Conservation (phyloP, 345 rosid genomes). For the Mallotus nudiflorus region DNA sequence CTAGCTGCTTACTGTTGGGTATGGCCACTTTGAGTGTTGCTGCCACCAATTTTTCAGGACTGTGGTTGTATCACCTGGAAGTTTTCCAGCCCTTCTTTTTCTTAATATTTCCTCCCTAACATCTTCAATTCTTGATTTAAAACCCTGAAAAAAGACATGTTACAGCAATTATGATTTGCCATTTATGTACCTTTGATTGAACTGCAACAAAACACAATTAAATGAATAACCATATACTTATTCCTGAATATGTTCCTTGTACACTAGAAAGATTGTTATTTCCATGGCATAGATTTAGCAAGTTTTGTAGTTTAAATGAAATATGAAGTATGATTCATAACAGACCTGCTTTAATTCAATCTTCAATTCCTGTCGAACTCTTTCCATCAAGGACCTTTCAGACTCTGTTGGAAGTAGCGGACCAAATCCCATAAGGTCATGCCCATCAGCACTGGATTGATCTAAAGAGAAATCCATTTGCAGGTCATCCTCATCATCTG, state of each 20-base stretch:
- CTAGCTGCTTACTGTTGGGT: conserved; percentile 74
- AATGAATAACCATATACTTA: too few relatives aligned
- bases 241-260: too few relatives aligned
- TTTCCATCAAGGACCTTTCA: conserved; percentile 97
- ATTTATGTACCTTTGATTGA: too few relatives aligned
- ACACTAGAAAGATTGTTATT: too few relatives aligned
- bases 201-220: too few relatives aligned
- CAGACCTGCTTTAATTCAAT: conserved; percentile 89
- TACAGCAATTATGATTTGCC: too few relatives aligned
- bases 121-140: conserved; percentile 91
- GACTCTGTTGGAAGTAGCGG: conserved; percentile 94
- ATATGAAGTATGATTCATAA: background rate
- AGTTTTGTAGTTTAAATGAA: too few relatives aligned
- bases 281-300: too few relatives aligned
- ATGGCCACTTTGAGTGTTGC: conserved; percentile 98
- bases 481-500: conserved; percentile 93
- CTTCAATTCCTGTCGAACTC: conserved; percentile 95
- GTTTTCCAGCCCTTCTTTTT: conserved; percentile 93
- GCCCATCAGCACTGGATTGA: conserved; percentile 56
- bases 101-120: conserved; percentile 96
- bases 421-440: conserved; percentile 88
- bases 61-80: conserved; percentile 95
- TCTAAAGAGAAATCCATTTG: conserved; percentile 80
- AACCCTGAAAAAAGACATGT: conserved; percentile 53
- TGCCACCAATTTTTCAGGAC: conserved; percentile 98